Evolutionary conservation across 805 yeast genomes (phyloP).

Genomic region (Debaryomyces castellii): DNA sequence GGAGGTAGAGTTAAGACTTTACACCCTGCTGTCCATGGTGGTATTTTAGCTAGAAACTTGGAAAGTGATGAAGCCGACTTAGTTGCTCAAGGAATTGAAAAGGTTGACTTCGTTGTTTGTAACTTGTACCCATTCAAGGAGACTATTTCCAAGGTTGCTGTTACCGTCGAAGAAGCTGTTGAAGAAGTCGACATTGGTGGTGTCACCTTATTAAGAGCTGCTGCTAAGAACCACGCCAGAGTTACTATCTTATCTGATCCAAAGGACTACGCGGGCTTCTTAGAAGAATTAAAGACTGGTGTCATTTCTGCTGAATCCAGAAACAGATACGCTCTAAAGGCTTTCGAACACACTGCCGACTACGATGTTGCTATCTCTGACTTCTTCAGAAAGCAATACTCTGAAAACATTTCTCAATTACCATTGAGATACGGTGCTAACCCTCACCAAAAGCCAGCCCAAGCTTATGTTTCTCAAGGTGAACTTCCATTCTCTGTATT

Average conservation of each 20-base stretch:
- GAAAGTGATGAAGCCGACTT: constrained; percentile 90
- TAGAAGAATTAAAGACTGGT: constrained; percentile 75
- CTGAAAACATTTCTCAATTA: constrained; percentile 85
- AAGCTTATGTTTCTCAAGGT: constrained; percentile 85
- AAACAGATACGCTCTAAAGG: constrained; percentile 88
- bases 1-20: constrained; percentile 98
- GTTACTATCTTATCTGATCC: constrained; percentile 96
- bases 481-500: constrained; percentile 92
- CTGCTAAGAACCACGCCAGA: constrained; percentile 96
- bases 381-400: constrained; percentile 95
- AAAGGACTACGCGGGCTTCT: constrained; percentile 81
- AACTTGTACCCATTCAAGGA: constrained; percentile 98
- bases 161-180: constrained; percentile 94
- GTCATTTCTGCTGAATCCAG: constrained; percentile 71
- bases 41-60: constrained; percentile 91
- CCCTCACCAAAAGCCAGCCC: constrained; percentile 99
- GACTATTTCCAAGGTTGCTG: constrained; percentile 92
- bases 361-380: constrained; percentile 95
- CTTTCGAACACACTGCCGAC: constrained; percentile 97
- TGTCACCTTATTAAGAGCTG: constrained; percentile 95
- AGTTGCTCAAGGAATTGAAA: constrained; percentile 84
- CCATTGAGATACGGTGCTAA: constrained; percentile 98
- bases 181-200: constrained; percentile 98
- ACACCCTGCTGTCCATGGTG: constrained; percentile 99
- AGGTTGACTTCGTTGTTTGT: constrained; percentile 96